Conservation (phyloP, 2,329 filamentous ascomycete species). For the Cladosporium halotolerans region DNA sequence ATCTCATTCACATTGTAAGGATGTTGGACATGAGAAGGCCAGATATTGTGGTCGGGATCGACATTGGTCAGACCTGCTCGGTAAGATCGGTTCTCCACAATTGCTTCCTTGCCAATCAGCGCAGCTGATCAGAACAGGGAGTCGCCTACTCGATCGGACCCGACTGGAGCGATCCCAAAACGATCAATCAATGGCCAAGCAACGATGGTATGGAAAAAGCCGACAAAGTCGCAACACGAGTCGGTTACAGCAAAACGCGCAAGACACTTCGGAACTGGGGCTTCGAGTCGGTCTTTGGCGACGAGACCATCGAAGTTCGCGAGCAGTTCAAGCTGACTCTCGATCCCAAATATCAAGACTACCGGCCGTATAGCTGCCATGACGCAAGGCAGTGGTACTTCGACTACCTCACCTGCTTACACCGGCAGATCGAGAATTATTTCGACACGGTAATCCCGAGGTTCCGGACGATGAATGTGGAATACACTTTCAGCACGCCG, state of each 20-base stretch:
- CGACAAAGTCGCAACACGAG: slow-evolving; percentile 19
- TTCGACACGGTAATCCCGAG: neutral
- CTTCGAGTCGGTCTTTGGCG: slow-evolving; percentile 13
- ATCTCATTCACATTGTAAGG: too few relatives aligned
- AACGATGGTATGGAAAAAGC: slow-evolving; percentile 11
- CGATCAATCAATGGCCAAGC: slow-evolving; percentile 20
- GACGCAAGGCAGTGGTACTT: slow-evolving; percentile 15
- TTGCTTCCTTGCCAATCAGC: too few relatives aligned
- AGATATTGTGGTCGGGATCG: slow-evolving; percentile 15
- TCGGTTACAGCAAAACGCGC: slow-evolving; percentile 12
- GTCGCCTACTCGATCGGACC: slow-evolving; percentile 13
- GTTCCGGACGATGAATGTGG: slow-evolving; percentile 10
- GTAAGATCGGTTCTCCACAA: neutral
- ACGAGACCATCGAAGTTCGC: slow-evolving; percentile 13
- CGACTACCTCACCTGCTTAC: slow-evolving; percentile 12
- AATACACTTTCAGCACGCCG: slow-evolving; percentile 17
- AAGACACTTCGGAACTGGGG: slow-evolving; percentile 15
- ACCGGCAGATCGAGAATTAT: too few relatives aligned
- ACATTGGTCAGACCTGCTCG: slow-evolving; percentile 13
- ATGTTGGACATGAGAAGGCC: neutral
- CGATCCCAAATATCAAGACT: slow-evolving; percentile 15
- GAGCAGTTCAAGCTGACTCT: slow-evolving; percentile 20
- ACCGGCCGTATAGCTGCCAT: neutral
- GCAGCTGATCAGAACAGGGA: neutral
- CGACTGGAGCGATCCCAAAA: slow-evolving; percentile 16